Percentiles rank a stretch among this genome's conserved stretches.
Conservation (phyloP, 2,329 filamentous ascomycete species). For the Aspergillus sp. region DNA sequence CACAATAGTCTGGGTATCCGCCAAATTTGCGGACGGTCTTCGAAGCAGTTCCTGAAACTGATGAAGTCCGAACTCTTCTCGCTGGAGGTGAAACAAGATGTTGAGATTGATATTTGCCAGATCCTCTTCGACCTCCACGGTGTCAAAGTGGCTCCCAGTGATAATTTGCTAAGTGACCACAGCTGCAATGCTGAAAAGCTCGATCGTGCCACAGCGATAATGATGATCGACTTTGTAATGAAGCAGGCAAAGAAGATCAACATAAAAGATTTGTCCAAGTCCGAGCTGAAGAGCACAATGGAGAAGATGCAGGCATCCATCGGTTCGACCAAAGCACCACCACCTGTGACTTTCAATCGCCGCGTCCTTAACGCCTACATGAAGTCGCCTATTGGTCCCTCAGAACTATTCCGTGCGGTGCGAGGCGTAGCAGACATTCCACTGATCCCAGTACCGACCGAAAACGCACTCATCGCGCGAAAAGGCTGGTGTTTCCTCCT, state of each 20-base stretch:
- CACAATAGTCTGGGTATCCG: slow-evolving; percentile 85
- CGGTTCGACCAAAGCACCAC: slow-evolving; percentile 73
- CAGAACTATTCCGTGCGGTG: slow-evolving; percentile 78
- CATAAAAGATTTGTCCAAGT: slow-evolving; percentile 89
- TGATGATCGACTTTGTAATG: slow-evolving; percentile 82
- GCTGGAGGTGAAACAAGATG: slow-evolving; percentile 75
- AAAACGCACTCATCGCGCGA: slow-evolving; percentile 71
- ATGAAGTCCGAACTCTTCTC: slow-evolving; percentile 84
- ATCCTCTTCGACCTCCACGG: slow-evolving; percentile 83
- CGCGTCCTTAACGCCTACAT: slow-evolving; percentile 81
- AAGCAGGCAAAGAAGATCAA: slow-evolving; percentile 79
- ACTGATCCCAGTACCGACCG: slow-evolving; percentile 69
- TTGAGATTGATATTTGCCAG: slow-evolving; percentile 84
- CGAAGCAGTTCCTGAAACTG: slow-evolving; percentile 86
- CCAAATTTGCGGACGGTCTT: slow-evolving; percentile 80
- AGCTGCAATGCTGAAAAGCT: slow-evolving; percentile 76
- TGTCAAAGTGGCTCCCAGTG: slow-evolving; percentile 73
- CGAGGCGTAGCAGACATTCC: slow-evolving; percentile 77
- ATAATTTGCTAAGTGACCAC: slow-evolving; percentile 73
- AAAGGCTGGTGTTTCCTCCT: slow-evolving; percentile 93
- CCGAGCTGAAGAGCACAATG: slow-evolving; percentile 85
- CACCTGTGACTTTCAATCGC: slow-evolving; percentile 84
- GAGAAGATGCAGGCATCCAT: slow-evolving; percentile 92
- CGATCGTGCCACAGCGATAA: slow-evolving; percentile 78
- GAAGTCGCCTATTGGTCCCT: slow-evolving; percentile 80